phyloP scores from a whole-genome alignment of 2,329 filamentous ascomycete species.

The Xylaria digitata region DNA sequence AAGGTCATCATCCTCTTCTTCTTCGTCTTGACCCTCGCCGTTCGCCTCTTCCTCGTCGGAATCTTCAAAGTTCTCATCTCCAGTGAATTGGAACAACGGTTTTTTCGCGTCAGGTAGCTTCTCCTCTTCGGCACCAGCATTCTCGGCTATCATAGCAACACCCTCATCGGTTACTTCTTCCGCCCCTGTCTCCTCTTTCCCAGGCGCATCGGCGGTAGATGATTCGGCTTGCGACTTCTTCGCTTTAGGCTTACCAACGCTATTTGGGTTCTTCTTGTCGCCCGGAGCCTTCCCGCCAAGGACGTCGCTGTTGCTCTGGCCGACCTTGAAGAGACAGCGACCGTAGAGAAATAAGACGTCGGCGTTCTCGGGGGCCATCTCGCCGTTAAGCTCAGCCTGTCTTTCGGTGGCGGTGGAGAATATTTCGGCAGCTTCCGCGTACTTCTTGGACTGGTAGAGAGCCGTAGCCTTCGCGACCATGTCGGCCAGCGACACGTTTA shows the following conservation, averaged over 20 bases:
- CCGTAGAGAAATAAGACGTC: conserved; percentile 96
- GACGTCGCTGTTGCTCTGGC: conserved; percentile 93
- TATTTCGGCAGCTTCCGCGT: conserved; percentile 83
- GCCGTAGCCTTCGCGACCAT: conserved; percentile 83
- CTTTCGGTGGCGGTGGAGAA: conserved; percentile 91
- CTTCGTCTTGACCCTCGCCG: conserved; percentile 56
- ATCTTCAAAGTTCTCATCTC: conserved; percentile 92
- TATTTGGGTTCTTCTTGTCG: conserved; percentile 61
- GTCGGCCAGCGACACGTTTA: conserved; percentile 77
- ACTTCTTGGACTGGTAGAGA: conserved; percentile 90
- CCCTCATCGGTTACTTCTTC: conserved; percentile 61
- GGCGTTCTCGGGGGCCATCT: conserved; percentile 89
- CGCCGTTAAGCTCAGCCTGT: conserved; percentile 91
- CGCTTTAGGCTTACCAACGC: conserved; percentile 54
- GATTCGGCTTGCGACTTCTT: conserved; percentile 56
- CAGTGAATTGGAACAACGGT: conserved; percentile 89
- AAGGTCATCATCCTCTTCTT: conserved; percentile 77
- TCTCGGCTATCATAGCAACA: conserved; percentile 57
- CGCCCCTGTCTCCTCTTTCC: conserved; percentile 54
- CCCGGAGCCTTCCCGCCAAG: conserved; percentile 81
- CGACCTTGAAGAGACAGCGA: conserved; percentile 91
- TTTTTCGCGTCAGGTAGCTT: conserved; percentile 67
- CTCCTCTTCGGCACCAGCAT: conserved; percentile 55
- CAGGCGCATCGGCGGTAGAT: conserved; percentile 51
- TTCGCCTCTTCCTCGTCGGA: conserved; percentile 73